Evolutionary conservation across 2,329 filamentous ascomycete genomes (phyloP).

Genomic region (Fusarium sp.): DNA sequence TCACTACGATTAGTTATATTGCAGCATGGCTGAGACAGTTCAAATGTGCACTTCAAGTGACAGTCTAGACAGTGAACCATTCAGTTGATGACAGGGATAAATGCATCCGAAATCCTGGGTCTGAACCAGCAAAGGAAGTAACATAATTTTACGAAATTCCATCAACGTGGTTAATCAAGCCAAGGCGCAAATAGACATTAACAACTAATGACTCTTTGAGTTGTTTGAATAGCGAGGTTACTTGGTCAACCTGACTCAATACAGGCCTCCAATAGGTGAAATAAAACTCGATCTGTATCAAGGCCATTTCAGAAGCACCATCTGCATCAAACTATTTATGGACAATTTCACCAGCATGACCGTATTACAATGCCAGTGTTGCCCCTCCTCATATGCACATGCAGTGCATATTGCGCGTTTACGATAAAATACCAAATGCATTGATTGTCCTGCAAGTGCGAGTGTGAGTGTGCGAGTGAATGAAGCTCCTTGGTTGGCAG

Average conservation of each 20-base stretch:
- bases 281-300: background rate
- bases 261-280: background rate
- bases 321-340: background rate
- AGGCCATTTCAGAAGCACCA: background rate
- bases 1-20: background rate
- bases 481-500: background rate
- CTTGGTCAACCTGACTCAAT: background rate
- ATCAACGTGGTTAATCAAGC: background rate
- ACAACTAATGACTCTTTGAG: background rate
- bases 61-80: background rate
- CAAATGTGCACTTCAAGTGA: background rate
- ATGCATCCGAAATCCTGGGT: background rate
- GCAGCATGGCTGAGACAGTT: slow-evolving; percentile 1
- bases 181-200: background rate
- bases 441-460: background rate
- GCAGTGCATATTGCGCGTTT: background rate
- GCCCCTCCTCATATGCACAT: background rate
- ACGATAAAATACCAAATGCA: slow-evolving; percentile 2
- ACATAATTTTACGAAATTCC: background rate
- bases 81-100: background rate
- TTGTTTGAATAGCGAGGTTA: fast-evolving
- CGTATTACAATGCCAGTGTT: background rate
- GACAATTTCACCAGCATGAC: background rate
- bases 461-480: background rate
- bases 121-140: background rate